Evolutionary conservation across 1,284 basidiomycete species (phyloP).

Genomic region (Acaromyces ingoldii): DNA sequence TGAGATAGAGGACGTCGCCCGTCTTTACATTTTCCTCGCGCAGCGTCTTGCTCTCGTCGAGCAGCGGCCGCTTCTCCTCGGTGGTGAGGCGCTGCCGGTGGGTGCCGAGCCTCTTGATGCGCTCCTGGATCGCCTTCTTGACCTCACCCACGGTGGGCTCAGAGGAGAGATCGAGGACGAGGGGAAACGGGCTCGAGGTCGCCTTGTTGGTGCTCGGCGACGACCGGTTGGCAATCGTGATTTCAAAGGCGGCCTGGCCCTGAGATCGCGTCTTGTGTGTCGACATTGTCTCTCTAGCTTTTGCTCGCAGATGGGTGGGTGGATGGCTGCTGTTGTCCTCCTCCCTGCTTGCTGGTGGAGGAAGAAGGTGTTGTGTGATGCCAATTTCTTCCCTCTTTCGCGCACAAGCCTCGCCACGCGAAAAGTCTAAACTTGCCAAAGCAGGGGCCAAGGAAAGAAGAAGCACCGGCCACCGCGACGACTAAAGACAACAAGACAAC

Average conservation of each 20-base stretch:
- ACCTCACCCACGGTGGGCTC: conserved; percentile 32
- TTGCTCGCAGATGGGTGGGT: too few species aligned
- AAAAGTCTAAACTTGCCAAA: too few species aligned
- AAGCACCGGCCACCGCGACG: too few species aligned
- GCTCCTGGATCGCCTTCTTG: conserved; percentile 30
- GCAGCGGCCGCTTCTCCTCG: conserved; percentile 33
- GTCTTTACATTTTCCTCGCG: conserved; percentile 17
- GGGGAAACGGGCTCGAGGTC: conserved; percentile 31
- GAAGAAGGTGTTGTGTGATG: too few species aligned
- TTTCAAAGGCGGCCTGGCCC: neutral
- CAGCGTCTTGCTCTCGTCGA: conserved; percentile 37
- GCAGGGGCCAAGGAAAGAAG: too few species aligned
- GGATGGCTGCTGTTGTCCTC: too few species aligned
- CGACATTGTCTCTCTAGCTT: too few species aligned
- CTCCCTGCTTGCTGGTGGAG: too few species aligned
- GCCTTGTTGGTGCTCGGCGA: conserved; percentile 17
- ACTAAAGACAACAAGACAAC: too few species aligned
- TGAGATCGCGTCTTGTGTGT: neutral
- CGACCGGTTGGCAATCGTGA: conserved; percentile 2
- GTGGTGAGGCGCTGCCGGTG: conserved; percentile 44
- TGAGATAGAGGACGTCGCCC: conserved; percentile 37
- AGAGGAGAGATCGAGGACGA: conserved; percentile 20
- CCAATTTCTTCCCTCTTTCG: too few species aligned
- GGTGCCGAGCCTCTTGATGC: conserved; percentile 21
- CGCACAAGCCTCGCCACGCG: too few species aligned